Percentiles rank a stretch among this genome's conserved stretches.
phyloP scores from a whole-genome alignment of 257 asterid species.

The Capsicum rhomboideum region DNA sequence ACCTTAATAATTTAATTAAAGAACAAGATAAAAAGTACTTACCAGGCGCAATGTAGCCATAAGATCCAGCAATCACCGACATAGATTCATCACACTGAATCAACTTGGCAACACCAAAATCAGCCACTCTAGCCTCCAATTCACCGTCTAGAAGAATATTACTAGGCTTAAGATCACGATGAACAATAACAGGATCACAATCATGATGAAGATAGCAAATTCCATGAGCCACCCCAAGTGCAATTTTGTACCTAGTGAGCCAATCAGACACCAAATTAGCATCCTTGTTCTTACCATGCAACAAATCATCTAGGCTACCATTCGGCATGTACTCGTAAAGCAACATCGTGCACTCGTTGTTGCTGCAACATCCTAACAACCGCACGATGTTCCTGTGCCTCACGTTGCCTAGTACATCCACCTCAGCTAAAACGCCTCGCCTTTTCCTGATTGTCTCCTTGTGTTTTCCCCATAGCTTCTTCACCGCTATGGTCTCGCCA shows the following conservation, averaged over 20 bases:
- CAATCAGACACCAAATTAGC: conserved; percentile 56
- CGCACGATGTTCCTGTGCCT: conserved; percentile 84
- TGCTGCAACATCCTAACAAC: conserved; percentile 63
- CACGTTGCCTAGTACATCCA: conserved; percentile 77
- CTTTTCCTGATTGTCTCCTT: conserved; percentile 41
- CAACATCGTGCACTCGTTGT: conserved; percentile 59
- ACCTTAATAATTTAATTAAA: not conserved
- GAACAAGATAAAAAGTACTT: not conserved
- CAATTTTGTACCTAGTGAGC: conserved; percentile 64
- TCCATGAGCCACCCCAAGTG: conserved; percentile 87
- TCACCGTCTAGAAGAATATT: conserved; percentile 61
- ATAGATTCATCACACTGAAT: conserved; percentile 59
- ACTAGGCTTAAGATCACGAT: conserved; percentile 69
- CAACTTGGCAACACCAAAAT: conserved; percentile 83
- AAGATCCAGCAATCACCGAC: conserved; percentile 90
- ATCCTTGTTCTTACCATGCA: conserved; percentile 64
- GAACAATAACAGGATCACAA: conserved; percentile 77
- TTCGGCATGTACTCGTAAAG: conserved; percentile 92
- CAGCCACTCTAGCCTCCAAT: conserved; percentile 84
- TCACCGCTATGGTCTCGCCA: conserved; percentile 84
- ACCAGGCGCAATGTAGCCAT: conserved; percentile 98
- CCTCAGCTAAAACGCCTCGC: conserved; percentile 85
- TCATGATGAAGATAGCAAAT: conserved; percentile 86
- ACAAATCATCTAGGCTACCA: conserved; percentile 69
- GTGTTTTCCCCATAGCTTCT: conserved; percentile 76